Percentiles rank a stretch among this genome's conserved stretches.
Conservation (phyloP, 768 basidiomycete species). For the Daedalea quercina region DNA sequence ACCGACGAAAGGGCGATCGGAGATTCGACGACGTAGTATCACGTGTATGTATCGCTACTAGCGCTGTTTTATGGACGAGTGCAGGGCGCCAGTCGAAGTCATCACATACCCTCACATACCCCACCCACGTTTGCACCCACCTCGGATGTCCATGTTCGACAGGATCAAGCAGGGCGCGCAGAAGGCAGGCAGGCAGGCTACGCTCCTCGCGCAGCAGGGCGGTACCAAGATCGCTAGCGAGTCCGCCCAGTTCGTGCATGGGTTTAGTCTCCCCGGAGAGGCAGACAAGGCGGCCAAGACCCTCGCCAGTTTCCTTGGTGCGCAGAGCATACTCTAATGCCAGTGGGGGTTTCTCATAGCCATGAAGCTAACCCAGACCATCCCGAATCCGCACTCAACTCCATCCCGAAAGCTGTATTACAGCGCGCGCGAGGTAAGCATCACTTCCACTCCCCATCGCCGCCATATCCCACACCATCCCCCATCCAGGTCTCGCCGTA, state of each 20-base stretch:
- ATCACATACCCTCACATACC: no score
- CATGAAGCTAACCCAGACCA: constrained; percentile 73
- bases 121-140: no score
- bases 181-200: constrained; percentile 77
- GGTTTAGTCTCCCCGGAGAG: constrained; percentile 87
- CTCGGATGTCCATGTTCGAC: constrained; percentile 63
- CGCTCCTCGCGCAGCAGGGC: constrained; percentile 64
- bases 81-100: no score
- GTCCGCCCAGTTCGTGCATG: constrained; percentile 72
- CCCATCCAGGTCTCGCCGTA: constrained; percentile 71
- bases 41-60: no score
- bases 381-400: constrained; percentile 87
- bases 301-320: constrained; percentile 85
- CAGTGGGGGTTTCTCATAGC: not conserved
- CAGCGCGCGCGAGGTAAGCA: constrained; percentile 77
- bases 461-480: constrained; percentile 1
- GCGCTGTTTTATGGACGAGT: no score
- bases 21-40: no score
- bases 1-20: no score
- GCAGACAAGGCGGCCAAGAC: constrained; percentile 93
- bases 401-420: constrained; percentile 89
- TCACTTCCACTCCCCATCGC: not conserved
- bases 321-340: constrained; percentile 9
- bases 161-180: constrained; percentile 77
- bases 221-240: constrained; percentile 65